Percentiles rank a stretch among this genome's conserved stretches.
Evolutionary conservation across 1,284 basidiomycete species (phyloP).

Genomic region (Phlebopus sp.): DNA sequence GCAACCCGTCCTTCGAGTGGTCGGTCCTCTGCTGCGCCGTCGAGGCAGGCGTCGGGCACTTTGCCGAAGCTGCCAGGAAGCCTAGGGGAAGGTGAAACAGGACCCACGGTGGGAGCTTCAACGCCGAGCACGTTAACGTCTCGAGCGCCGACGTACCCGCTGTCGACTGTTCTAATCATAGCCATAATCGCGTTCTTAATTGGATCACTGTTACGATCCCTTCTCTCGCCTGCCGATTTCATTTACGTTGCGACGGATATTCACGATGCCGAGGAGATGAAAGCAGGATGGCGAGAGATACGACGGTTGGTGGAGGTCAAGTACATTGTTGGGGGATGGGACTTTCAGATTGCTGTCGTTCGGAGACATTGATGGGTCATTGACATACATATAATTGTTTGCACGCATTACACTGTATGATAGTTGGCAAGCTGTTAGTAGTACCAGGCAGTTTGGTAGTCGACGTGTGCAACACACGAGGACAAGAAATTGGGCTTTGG

Average conservation of each 20-base stretch:
- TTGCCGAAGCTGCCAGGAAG: conserved; percentile 24
- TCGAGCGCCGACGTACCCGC: conserved; percentile 33
- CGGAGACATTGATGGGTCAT: conserved; percentile 67
- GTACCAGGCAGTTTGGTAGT: no score
- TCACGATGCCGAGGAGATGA: conserved; percentile 48
- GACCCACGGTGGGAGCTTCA: neutral
- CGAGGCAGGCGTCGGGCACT: conserved; percentile 23
- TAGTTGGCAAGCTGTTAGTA: no score
- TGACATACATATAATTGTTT: neutral
- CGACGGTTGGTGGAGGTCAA: conserved; percentile 76
- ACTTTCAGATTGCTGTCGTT: conserved; percentile 78
- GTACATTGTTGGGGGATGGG: conserved; percentile 76
- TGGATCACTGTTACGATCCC: conserved; percentile 84
- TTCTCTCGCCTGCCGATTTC: conserved; percentile 91
- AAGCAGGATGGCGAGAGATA: conserved; percentile 78
- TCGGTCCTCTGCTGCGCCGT: conserved; percentile 21
- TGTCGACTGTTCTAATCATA: conserved; percentile 71
- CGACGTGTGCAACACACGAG: no score
- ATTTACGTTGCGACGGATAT: conserved; percentile 70
- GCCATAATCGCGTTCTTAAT: conserved; percentile 88
- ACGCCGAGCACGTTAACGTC: neutral
- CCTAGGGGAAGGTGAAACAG: conserved; percentile 17
- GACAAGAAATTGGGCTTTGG: no score
- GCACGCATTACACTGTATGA: no score
- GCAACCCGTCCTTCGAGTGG: conserved; percentile 12